A percentile compares a stretch with the other conserved stretches of the same genome.
These are phyloP conservation scores for Phlebopus sp. DNA, from an alignment of 1,284 basidiomycete species.

Conservation along the genomic window DNA sequence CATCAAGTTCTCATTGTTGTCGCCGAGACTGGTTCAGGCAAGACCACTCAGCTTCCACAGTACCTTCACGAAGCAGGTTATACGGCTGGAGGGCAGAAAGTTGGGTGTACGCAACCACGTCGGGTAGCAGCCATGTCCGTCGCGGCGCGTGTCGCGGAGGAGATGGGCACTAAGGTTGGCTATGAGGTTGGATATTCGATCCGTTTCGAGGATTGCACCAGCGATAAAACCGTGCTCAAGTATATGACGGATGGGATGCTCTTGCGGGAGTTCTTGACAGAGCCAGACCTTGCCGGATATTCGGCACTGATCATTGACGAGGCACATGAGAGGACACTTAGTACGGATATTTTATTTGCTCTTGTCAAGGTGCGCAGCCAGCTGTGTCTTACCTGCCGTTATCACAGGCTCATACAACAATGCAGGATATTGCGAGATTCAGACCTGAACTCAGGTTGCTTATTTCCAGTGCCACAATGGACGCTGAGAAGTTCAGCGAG, in stretches of 20 bases:
- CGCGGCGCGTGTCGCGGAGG: conserved; percentile 97
- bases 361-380: conserved; percentile 82
- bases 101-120: conserved; percentile 98
- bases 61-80: conserved; percentile 98
- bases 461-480: conserved; percentile 96
- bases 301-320: conserved; percentile 94
- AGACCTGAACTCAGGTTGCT: conserved; percentile 87
- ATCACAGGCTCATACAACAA: conserved; percentile 11
- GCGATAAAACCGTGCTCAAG: conserved; percentile 95
- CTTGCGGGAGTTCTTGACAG: conserved; percentile 93
- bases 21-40: conserved; percentile 94
- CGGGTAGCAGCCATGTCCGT: conserved; percentile 99
- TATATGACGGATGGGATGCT: conserved; percentile 99
- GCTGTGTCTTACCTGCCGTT: conserved; percentile 10
- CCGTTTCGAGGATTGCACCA: conserved; percentile 98
- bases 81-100: conserved; percentile 82
- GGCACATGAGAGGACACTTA: conserved; percentile 93
- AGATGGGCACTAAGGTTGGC: conserved; percentile 95
- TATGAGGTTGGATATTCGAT: conserved; percentile 99
- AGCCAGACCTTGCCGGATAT: conserved; percentile 91
- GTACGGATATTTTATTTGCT: conserved; percentile 95
- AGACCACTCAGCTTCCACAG: conserved; percentile 97
- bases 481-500: conserved; percentile 94
- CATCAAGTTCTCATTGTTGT: conserved; percentile 93
- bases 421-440: conserved; percentile 93